Conservation (phyloP, 768 basidiomycete species). For the Termitomyces titanicus region DNA sequence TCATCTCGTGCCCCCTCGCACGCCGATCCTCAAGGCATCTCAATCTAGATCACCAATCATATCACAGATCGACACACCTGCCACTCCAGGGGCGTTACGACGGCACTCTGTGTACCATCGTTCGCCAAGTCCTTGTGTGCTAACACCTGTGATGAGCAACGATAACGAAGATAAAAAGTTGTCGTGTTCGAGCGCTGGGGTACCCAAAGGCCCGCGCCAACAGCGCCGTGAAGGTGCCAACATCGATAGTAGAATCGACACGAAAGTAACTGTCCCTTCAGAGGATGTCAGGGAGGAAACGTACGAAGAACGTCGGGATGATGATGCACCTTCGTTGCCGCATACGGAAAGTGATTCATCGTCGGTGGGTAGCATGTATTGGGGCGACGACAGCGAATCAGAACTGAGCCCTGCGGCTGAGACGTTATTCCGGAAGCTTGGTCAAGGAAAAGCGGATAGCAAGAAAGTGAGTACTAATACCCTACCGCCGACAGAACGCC, state of each 20-base stretch:
- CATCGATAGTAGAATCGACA: conserved; percentile 16
- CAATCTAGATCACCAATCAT: conserved; percentile 30
- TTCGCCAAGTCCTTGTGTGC: conserved; percentile 7
- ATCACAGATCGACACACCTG: conserved; percentile 12
- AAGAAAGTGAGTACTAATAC: conserved; percentile 7
- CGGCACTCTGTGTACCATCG: conserved; percentile 27
- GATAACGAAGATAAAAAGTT: conserved; percentile 3
- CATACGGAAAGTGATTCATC: conserved; percentile 47
- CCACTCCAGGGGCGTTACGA: conserved; percentile 22
- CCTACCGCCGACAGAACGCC: too few species aligned
- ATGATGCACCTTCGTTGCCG: conserved; percentile 20
- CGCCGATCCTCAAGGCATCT: conserved; percentile 4
- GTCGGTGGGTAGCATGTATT: conserved; percentile 34
- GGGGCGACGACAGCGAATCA: conserved; percentile 35
- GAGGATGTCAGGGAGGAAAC: conserved; percentile 44
- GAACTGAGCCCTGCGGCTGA: conserved; percentile 45
- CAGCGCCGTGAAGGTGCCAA: neutral
- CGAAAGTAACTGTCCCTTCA: conserved; percentile 27
- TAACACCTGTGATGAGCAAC: neutral
- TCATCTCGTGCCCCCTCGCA: conserved; percentile 9
- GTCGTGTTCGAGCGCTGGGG: neutral
- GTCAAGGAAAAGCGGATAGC: conserved; percentile 15
- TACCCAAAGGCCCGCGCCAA: neutral
- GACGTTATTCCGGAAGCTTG: conserved; percentile 40
- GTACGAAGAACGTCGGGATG: conserved; percentile 8